Base-by-base conservation (phyloP, 139 green algal genomes). In the Chlamydomonas eustigma region DNA sequence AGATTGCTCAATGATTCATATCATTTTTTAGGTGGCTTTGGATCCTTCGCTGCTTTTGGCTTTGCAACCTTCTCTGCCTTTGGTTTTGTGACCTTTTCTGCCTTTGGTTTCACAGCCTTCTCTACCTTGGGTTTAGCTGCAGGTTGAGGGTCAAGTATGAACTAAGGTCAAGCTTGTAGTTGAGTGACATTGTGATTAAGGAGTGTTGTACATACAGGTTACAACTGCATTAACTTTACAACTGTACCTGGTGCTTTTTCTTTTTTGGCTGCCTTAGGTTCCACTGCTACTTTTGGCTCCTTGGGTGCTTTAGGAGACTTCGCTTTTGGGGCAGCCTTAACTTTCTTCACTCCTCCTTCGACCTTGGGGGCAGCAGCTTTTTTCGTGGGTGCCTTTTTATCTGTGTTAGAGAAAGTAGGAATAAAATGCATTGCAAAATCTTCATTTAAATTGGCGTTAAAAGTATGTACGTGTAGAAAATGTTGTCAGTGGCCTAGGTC, bases 41-140 rank as follows among this genome's bases (percentile, higher is more conserved):
- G 25, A 24, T 37, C 18, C 58, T 70, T 70, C 58, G 58, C 58
- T 70, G 58, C 58, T 28, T 70, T 70, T 24, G 58, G 58, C 44
- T 58, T 58, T 34, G 58, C 58, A 37, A 28, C 58, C 58, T 70
- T 70, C 25, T 24, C 5, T 28, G 32, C 34, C 6, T 24, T 32
- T 70, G 18, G 25, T 70, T 32, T 35, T 28, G 22, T 70, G 8
- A 28, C 28, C 58, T 70, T 70, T 22, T 24, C 58, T 70, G 58
- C 58, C 58, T 70, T 22, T 24, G 58, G 24, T 28, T 70, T 70
- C 6, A 35, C 25, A 37, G 58, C 58, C 18, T 58, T 58, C 18
- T 12, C 44, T 70, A 28, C 58, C 58, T 70, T 70, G 8, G n/a
- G n/a, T n/a, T n/a, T n/a, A n/a, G n/a, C n/a, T n/a, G n/a, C n/a